These are phyloP conservation scores for Terfezia boudieri DNA, from an alignment of 495 filamentous ascomycete genomes.

Conservation along the genomic window DNA sequence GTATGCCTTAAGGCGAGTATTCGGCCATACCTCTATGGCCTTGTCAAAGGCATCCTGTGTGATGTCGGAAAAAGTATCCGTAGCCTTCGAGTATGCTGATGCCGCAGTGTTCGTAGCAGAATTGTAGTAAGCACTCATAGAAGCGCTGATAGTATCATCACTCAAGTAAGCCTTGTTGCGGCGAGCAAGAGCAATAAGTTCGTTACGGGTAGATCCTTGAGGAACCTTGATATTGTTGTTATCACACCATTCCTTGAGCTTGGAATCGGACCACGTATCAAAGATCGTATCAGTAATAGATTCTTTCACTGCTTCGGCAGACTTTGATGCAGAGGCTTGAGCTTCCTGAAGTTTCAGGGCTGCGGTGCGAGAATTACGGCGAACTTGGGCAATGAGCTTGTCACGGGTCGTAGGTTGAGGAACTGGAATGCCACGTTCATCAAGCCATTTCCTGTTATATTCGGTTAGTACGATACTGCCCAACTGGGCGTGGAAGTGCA, in stretches of 20 bases:
- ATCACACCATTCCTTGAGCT: constrained; percentile 58
- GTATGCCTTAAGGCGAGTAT: constrained; percentile 52
- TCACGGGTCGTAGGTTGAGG: constrained; percentile 75
- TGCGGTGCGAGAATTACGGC: constrained; percentile 69
- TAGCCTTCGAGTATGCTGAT: constrained; percentile 55
- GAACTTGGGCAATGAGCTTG: constrained; percentile 67
- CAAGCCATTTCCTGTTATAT: constrained; percentile 43
- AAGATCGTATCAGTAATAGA: constrained; percentile 63
- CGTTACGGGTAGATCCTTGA: constrained; percentile 74
- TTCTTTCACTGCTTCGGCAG: constrained; percentile 43
- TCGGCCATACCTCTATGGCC: constrained; percentile 40
- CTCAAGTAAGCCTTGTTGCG: constrained; percentile 61
- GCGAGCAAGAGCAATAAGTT: constrained; percentile 72
- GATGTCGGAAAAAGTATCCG: constrained; percentile 41
- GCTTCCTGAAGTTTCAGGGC: constrained; percentile 40
- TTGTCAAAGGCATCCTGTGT: constrained; percentile 44
- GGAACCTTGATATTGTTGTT: constrained; percentile 60
- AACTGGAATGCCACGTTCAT: constrained; percentile 66
- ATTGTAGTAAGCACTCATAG: constrained; percentile 20
- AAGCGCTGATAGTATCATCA: constrained; percentile 34
- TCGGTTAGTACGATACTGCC: not conserved
- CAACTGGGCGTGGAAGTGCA: constrained; percentile 9
- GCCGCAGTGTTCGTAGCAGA: constrained; percentile 47
- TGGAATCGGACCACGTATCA: constrained; percentile 66
- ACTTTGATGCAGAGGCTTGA: constrained; percentile 36